phyloP scores from a whole-genome alignment of 345 rosid species.

The Anacardium occidentale region DNA sequence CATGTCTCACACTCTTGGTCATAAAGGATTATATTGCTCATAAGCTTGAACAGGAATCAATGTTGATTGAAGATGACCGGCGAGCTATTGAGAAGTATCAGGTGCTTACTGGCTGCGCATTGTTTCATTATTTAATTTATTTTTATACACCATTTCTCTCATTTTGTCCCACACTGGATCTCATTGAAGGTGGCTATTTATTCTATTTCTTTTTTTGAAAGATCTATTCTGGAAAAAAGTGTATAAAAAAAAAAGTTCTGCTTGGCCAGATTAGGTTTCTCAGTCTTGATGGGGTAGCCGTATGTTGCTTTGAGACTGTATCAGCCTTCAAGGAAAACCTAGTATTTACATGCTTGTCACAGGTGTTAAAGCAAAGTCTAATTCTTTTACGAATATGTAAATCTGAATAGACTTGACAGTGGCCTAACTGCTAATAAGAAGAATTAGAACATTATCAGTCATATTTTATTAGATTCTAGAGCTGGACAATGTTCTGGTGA shows the following conservation, averaged over 20 bases:
- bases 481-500: background rate
- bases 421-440: background rate
- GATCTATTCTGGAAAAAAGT: too few relatives aligned
- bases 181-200: background rate
- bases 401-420: background rate
- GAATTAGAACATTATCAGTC: background rate
- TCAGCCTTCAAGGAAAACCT: background rate
- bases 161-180: background rate
- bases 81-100: conserved; percentile 89
- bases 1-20: conserved; percentile 92
- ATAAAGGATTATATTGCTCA: conserved; percentile 93
- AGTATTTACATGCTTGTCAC: background rate
- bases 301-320: background rate
- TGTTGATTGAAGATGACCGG: conserved; percentile 90
- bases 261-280: background rate
- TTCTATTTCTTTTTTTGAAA: background rate
- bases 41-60: conserved; percentile 95
- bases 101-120: conserved; percentile 21
- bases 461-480: background rate
- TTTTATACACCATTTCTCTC: background rate
- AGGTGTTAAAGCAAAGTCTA: background rate
- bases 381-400: background rate
- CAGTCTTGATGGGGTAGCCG: background rate
- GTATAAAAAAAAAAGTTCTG: too few relatives aligned
- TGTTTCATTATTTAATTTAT: conserved; percentile 10